Conservation (phyloP, 2,329 filamentous ascomycete genomes). For the Colletotrichum phormii region DNA sequence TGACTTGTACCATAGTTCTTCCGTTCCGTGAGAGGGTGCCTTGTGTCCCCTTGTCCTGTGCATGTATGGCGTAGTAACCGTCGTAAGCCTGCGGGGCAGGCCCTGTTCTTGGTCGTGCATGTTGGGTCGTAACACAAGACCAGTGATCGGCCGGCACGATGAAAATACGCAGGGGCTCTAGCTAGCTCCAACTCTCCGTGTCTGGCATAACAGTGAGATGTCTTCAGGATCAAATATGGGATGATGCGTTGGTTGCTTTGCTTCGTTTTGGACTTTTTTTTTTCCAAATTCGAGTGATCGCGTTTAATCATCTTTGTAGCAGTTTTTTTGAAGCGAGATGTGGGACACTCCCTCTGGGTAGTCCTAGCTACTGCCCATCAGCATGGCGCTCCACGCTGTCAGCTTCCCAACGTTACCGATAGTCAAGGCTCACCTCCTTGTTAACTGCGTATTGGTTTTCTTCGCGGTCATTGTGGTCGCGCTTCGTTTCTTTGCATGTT, state of each 20-base stretch:
- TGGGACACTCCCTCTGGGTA: background rate
- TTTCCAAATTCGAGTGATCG: background rate
- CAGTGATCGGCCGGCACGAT: background rate
- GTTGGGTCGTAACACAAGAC: too few species aligned
- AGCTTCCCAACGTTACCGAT: conserved; percentile 38
- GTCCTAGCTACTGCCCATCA: background rate
- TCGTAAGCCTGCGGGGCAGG: too few species aligned
- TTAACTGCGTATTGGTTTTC: conserved; percentile 40
- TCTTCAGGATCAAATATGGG: background rate
- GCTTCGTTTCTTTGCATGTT: conserved; percentile 42
- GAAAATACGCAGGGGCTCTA: background rate
- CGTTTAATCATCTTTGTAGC: background rate
- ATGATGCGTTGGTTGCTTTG: background rate
- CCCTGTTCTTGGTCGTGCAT: too few species aligned
- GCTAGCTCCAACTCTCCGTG: background rate
- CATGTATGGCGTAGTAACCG: too few species aligned
- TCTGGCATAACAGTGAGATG: background rate
- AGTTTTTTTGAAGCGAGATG: background rate
- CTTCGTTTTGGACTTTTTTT: background rate
- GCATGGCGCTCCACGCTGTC: conserved; percentile 9
- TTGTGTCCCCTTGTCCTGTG: too few species aligned
- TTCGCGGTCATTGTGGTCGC: conserved; percentile 40
- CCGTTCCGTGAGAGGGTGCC: too few species aligned
- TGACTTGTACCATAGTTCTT: too few species aligned
- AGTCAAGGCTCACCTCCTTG: conserved; percentile 42